These are phyloP conservation scores for Agaricus subrufescens DNA, from an alignment of 768 basidiomycete species.

Conservation along the genomic window DNA sequence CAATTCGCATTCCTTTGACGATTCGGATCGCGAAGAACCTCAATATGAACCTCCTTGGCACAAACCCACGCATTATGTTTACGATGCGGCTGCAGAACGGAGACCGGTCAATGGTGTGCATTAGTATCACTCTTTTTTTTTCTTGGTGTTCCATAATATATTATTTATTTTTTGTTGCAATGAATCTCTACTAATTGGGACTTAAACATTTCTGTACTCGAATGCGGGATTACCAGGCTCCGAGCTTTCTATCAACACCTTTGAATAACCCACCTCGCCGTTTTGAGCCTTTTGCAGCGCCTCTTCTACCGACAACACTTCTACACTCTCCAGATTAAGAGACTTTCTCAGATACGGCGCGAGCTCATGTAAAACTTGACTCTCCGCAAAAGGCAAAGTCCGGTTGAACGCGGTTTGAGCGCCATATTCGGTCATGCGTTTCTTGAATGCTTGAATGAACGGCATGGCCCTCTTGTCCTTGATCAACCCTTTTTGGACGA, in stretches of 20 bases:
- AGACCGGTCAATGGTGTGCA: conserved; percentile 18
- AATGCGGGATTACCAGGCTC: conserved; percentile 87
- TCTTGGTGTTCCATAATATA: no score
- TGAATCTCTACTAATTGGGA: no score
- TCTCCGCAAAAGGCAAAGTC: conserved; percentile 78
- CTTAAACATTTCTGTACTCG: conserved; percentile 76
- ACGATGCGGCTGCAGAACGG: conserved; percentile 88
- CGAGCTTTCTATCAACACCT: conserved; percentile 72
- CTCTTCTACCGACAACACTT: conserved; percentile 66
- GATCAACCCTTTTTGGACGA: conserved; percentile 73
- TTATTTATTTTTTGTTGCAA: no score
- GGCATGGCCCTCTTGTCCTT: conserved; percentile 98
- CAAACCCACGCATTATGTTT: conserved; percentile 69
- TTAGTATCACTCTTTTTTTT: not conserved
- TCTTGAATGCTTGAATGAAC: conserved; percentile 92
- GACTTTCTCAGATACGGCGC: conserved; percentile 79
- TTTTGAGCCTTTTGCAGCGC: conserved; percentile 41
- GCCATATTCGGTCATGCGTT: conserved; percentile 76
- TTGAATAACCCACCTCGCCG: conserved; percentile 54
- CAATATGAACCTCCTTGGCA: conserved; percentile 29
- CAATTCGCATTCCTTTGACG: conserved; percentile 7
- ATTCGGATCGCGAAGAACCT: conserved; percentile 16
- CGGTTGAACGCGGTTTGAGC: conserved; percentile 78
- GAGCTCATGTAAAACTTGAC: conserved; percentile 62
- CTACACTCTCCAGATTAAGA: conserved; percentile 64